Evolutionary conservation across 2,329 filamentous ascomycete species (phyloP).

Genomic region (Fusarium scirpi): DNA sequence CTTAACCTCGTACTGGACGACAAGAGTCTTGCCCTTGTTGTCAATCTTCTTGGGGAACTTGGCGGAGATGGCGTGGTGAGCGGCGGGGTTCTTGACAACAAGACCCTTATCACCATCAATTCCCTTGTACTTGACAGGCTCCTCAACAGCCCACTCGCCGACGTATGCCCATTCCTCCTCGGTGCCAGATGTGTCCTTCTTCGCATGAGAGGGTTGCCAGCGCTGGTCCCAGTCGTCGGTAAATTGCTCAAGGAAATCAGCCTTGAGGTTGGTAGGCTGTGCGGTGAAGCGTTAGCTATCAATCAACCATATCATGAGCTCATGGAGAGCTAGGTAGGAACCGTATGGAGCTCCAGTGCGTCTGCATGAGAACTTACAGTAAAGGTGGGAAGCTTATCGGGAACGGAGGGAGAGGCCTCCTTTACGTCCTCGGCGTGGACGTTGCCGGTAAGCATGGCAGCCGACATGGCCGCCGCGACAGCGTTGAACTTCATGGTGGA

Average conservation of each 20-base stretch:
- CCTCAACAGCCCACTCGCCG: conserved; percentile 96
- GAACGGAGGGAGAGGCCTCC: conserved; percentile 62
- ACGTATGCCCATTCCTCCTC: conserved; percentile 98
- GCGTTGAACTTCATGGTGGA: conserved; percentile 85
- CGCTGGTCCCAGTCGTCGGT: conserved; percentile 93
- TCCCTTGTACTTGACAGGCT: conserved; percentile 89
- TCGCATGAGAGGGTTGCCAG: conserved; percentile 96
- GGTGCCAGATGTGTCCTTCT: conserved; percentile 83
- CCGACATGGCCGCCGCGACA: conserved; percentile 80
- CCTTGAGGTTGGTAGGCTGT: conserved; percentile 89
- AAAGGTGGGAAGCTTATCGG: conserved; percentile 79
- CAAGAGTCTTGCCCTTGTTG: conserved; percentile 96
- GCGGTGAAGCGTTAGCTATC: conserved; percentile 41
- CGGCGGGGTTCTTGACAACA: conserved; percentile 96
- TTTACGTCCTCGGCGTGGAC: conserved; percentile 74
- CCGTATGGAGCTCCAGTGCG: conserved; percentile 5
- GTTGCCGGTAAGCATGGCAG: conserved; percentile 76
- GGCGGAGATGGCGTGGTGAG: conserved; percentile 98
- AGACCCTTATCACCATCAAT: conserved; percentile 96
- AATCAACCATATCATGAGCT: conserved; percentile 25
- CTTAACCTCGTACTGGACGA: conserved; percentile 99
- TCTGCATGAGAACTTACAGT: conserved; percentile 72
- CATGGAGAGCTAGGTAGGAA: not conserved
- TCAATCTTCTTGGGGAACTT: conserved; percentile 98
- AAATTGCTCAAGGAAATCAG: conserved; percentile 98